Base-by-base conservation (phyloP, 495 filamentous ascomycete genomes). In the Aspergillus ellipticus region DNA sequence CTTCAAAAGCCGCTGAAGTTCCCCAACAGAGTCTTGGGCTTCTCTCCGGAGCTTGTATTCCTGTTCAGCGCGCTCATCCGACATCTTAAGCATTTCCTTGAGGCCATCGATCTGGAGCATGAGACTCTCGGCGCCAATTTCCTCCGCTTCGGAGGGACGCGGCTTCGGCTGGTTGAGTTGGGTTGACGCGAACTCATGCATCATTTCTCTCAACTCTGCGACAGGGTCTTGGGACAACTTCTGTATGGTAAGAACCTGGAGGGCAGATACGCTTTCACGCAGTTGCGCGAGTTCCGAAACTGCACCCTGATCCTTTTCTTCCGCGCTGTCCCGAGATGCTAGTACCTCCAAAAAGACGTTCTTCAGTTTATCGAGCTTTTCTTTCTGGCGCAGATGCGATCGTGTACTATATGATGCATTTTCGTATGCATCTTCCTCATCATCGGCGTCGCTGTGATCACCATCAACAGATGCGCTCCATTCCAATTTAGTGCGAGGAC, bases 401-500 rank as follows among this genome's bases (percentile, higher is more conserved):
- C 87, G 83, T 28, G 80, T 76, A 39, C 74, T 69, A 31, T 71
- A 69, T 7, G 71, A 72, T 0, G 65, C 68, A 43, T 69, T 58
- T 20, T 74, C 82, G 16, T 81, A 71, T 6, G 83, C 85, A 21
- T 96, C 90, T 61, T 96, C 92, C 64, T 96, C 92, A 58, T 97
- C 94, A 59, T 97, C 94, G 2, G 93, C 94, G 72, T 97, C 94
- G 55, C 92, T 96, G 46, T 92, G 80, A 46, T 84, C 83, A 39
- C 83, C 70, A 39, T 86, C 84, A 9, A 78, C 80, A 46, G 86
- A 87, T 16, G 82, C 66, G 59, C 85, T 87, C 59, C 72, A 69
- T 33, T 71, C 67, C 49, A 71, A 66, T 42, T 71, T 61, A 51
- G 64, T 75, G 13, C 66, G 58, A 58, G 74, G 59, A 11, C 66